Conservation (phyloP, 768 basidiomycete species). For the Tulasnella sp. region DNA sequence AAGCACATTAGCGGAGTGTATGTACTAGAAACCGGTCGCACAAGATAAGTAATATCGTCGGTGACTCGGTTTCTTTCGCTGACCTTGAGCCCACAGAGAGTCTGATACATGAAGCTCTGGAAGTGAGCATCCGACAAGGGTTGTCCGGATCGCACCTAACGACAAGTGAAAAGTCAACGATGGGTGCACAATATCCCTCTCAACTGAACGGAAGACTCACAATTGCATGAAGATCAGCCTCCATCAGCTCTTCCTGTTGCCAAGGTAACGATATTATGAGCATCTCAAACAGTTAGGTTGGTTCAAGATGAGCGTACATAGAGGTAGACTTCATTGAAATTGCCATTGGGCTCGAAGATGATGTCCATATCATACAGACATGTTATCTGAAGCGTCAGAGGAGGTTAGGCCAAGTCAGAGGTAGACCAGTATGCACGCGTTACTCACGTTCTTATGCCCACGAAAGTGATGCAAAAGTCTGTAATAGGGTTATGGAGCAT, state of each 20-base stretch:
- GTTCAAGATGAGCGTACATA: conserved; percentile 44
- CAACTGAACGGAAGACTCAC: conserved; percentile 34
- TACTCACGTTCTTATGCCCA: conserved; percentile 90
- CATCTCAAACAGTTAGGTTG: not conserved
- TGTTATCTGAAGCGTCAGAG: conserved; percentile 51
- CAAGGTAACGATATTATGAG: not conserved
- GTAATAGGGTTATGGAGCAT: not conserved
- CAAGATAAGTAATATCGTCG: not conserved
- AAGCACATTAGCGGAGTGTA: conserved; percentile 94
- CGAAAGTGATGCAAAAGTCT: conserved; percentile 95
- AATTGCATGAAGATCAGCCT: conserved; percentile 98
- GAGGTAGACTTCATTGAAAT: conserved; percentile 94
- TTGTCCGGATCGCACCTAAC: conserved; percentile 73
- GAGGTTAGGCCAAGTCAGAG: not conserved
- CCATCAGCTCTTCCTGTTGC: conserved; percentile 93
- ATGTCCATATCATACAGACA: conserved; percentile 98
- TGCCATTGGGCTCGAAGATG: conserved; percentile 80
- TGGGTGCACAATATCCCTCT: not conserved
- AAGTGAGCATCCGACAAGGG: conserved; percentile 85
- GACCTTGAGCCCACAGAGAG: conserved; percentile 85
- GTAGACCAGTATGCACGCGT: not conserved
- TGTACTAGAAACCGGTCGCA: conserved; percentile 41
- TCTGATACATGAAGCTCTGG: conserved; percentile 94
- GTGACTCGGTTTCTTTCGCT: conserved; percentile 6
- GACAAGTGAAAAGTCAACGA: not conserved